These are phyloP conservation scores for Daldinia childiae DNA, from an alignment of 495 filamentous ascomycete genomes.

Conservation along the genomic window DNA sequence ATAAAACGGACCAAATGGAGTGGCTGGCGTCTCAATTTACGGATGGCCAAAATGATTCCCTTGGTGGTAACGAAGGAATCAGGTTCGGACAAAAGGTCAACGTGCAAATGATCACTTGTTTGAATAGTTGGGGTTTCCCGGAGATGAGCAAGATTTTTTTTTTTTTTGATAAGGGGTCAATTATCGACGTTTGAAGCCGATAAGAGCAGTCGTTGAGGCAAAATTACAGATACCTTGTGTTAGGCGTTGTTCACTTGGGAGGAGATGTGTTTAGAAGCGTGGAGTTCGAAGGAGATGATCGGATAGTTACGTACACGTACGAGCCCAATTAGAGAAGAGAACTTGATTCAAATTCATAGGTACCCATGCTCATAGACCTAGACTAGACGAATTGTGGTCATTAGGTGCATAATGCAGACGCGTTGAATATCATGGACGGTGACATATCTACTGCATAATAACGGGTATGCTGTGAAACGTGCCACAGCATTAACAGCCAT, in stretches of 20 bases:
- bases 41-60: conserved; percentile 35
- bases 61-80: conserved; percentile 30
- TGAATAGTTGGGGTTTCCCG: conserved; percentile 21
- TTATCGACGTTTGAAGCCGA: neutral
- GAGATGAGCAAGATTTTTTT: conserved; percentile 19
- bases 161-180: conserved; percentile 16
- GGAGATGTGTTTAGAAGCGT: conserved; percentile 23
- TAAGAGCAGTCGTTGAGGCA: conserved; percentile 10
- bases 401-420: conserved; percentile 6
- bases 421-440: conserved; percentile 20
- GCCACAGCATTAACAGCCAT: conserved; percentile 22
- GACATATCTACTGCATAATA: conserved; percentile 23
- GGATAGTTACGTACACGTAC: conserved; percentile 20
- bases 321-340: conserved; percentile 22
- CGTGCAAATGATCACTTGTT: conserved; percentile 34
- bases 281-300: conserved; percentile 21
- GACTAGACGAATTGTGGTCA: neutral
- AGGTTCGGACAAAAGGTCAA: conserved; percentile 29
- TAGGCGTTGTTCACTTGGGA: neutral
- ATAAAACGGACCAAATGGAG: conserved; percentile 29
- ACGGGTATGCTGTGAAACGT: conserved; percentile 37
- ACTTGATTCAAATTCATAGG: conserved; percentile 15
- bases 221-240: neutral
- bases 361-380: no score
- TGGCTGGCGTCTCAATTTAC: conserved; percentile 13